Conservation (phyloP, 768 basidiomycete genomes). For the Mrakia blollopis region DNA sequence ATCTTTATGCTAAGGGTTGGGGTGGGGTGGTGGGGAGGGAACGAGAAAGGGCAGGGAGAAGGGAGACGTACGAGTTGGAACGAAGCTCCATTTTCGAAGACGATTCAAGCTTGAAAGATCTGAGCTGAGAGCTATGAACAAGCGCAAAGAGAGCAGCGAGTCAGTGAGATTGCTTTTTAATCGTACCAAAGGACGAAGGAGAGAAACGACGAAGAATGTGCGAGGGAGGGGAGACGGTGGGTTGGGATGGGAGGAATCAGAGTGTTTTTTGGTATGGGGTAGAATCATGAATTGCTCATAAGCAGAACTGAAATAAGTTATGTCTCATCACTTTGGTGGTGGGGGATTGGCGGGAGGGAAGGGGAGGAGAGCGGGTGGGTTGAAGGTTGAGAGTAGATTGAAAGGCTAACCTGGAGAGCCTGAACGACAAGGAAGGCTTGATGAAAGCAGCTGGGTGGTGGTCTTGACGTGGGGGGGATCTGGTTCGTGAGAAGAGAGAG, state of each 20-base stretch:
- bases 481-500: background rate
- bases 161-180: background rate
- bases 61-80: background rate
- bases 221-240: background rate
- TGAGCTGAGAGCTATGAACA: background rate
- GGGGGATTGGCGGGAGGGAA: background rate
- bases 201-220: background rate
- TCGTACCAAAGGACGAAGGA: constrained; percentile 4
- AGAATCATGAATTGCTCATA: constrained; percentile 19
- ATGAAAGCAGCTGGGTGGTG: no score
- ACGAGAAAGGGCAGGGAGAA: background rate
- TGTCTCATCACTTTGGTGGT: constrained; percentile 7
- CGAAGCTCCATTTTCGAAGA: no score
- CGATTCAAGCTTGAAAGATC: background rate
- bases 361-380: background rate
- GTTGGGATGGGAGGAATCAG: background rate
- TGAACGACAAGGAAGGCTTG: background rate
- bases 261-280: constrained; percentile 10
- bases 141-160: background rate
- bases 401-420: background rate
- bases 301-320: constrained; percentile 19
- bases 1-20: background rate
- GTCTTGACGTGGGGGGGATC: background rate
- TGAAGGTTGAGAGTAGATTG: background rate
- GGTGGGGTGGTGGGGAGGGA: no score